These are phyloP conservation scores for Vararia minispora DNA, from an alignment of 768 basidiomycete genomes.

Conservation along the genomic window DNA sequence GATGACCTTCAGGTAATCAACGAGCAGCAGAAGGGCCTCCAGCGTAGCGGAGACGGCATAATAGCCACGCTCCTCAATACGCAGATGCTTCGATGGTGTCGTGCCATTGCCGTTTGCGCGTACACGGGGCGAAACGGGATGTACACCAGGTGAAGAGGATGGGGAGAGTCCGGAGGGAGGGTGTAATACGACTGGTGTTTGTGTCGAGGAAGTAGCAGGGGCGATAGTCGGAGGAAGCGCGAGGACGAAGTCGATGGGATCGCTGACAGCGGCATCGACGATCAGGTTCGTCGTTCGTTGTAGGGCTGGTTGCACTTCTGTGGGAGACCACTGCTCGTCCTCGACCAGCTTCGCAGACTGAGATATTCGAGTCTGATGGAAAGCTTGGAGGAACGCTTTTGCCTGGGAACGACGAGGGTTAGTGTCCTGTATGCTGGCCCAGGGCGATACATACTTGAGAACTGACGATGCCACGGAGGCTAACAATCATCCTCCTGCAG, in stretches of 20 bases:
- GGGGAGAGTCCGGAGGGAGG: conserved; percentile 19
- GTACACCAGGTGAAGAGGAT: conserved; percentile 15
- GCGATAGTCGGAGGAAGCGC: conserved; percentile 13
- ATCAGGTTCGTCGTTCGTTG: conserved; percentile 69
- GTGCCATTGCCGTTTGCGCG: conserved; percentile 12
- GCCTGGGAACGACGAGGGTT: conserved; percentile 37
- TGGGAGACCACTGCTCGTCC: conserved; percentile 88
- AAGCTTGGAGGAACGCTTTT: conserved; percentile 75
- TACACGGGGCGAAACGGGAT: conserved; percentile 9
- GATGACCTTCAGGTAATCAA: conserved; percentile 83
- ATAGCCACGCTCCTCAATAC: conserved; percentile 76
- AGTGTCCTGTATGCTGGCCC: conserved; percentile 4
- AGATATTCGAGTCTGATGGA: conserved; percentile 74
- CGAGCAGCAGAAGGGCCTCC: conserved; percentile 56
- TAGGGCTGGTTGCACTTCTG: conserved; percentile 53
- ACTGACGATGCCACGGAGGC: conserved; percentile 76
- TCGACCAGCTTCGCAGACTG: conserved; percentile 85
- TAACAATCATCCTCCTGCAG: conserved; percentile 86
- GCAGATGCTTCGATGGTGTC: conserved; percentile 42
- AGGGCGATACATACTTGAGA: conserved; percentile 43
- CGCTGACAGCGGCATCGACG: conserved; percentile 70
- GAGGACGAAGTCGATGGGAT: conserved; percentile 60
- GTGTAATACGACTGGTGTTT: conserved; percentile 17
- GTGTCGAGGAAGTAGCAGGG: conserved; percentile 14
- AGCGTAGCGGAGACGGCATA: conserved; percentile 82